These are phyloP conservation scores for Paramecium octaurelia DNA, from an alignment of 73 alveolate genomes.

Conservation along the genomic window DNA sequence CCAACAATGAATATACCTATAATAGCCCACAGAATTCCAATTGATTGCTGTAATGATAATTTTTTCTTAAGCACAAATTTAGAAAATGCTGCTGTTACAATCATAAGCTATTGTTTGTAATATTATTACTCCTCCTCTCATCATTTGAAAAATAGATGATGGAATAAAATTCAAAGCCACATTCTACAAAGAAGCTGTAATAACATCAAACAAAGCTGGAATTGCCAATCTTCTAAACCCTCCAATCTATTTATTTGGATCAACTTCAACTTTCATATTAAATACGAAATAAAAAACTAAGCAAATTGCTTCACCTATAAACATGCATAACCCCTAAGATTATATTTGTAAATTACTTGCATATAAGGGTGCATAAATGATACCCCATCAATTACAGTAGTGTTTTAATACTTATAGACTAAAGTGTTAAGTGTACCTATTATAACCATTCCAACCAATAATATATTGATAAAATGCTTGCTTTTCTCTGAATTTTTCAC, in stretches of 20 bases:
- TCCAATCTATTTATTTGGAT: constrained; percentile 2
- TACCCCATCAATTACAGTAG: constrained; percentile 27
- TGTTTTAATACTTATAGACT: constrained; percentile 40
- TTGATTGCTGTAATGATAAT: constrained; percentile 78
- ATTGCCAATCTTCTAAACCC: constrained; percentile 5
- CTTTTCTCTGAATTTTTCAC: neutral
- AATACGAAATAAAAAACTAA: neutral
- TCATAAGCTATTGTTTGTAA: constrained; percentile 54
- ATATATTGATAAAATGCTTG: neutral
- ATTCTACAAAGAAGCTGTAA: constrained; percentile 28
- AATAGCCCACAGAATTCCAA: constrained; percentile 76
- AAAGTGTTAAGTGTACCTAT: constrained; percentile 38
- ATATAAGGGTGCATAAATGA: constrained; percentile 48
- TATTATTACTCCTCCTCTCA: constrained; percentile 79
- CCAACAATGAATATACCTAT: constrained; percentile 91
- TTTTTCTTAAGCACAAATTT: constrained; percentile 78
- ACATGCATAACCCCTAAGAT: constrained; percentile 21
- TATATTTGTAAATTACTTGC: neutral
- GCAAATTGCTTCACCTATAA: constrained; percentile 46
- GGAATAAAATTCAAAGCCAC: constrained; percentile 52
- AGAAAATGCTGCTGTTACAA: constrained; percentile 83
- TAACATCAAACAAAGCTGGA: constrained; percentile 55
- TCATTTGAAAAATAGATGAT: constrained; percentile 92
- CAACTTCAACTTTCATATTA: constrained; percentile 7
- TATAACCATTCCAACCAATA: constrained; percentile 32